Evolutionary conservation across 2,329 filamentous ascomycete species (phyloP).

Genomic region (Pseudophaeomoniella oleicola): DNA sequence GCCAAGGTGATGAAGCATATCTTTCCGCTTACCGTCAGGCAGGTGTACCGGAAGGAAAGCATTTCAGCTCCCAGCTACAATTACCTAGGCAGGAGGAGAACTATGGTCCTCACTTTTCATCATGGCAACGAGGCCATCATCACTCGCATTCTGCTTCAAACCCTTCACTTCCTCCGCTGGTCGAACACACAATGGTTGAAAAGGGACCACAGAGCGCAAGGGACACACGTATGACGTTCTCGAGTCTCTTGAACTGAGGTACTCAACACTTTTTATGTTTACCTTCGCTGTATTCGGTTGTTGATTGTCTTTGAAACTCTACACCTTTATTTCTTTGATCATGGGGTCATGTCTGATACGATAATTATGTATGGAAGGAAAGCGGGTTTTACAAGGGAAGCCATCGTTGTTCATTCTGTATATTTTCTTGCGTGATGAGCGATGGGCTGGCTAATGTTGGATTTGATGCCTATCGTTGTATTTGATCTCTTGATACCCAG

Average conservation of each 20-base stretch:
- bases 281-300: neutral
- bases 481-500: neutral
- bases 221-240: conserved; percentile 2
- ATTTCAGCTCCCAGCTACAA: conserved; percentile 1
- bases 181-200: neutral
- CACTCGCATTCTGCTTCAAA: conserved; percentile 2
- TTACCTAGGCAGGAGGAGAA: neutral
- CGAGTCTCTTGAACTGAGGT: conserved; percentile 5
- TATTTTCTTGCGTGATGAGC: neutral
- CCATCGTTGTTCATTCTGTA: neutral
- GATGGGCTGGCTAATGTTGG: neutral
- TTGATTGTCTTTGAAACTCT: neutral
- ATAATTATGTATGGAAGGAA: neutral
- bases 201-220: neutral
- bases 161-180: neutral
- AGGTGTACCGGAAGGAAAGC: neutral
- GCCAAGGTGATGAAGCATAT: conserved; percentile 2
- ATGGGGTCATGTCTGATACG: neutral
- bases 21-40: conserved; percentile 1
- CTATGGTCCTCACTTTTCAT: neutral
- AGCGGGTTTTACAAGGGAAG: neutral
- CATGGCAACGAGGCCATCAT: neutral
- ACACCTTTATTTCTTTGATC: neutral
- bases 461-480: neutral
- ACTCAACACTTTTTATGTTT: too few species aligned